phyloP scores from a whole-genome alignment of 2,329 filamentous ascomycete genomes.

The Cladosporium velox region DNA sequence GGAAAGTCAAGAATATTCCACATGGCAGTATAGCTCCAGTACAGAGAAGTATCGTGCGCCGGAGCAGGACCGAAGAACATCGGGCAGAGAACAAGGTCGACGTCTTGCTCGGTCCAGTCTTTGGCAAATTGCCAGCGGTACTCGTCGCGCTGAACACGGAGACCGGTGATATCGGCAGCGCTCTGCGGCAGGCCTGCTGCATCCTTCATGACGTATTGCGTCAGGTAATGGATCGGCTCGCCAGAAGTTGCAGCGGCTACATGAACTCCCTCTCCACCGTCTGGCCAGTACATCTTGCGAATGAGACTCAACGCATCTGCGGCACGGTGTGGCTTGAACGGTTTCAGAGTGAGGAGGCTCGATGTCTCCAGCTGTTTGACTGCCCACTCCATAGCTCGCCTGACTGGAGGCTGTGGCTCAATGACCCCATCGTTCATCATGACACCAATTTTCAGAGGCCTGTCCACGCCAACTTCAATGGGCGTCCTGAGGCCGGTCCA shows the following conservation, averaged over 20 bases:
- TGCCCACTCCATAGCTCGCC: slow-evolving; percentile 45
- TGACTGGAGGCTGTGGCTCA: slow-evolving; percentile 65
- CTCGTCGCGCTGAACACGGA: no score
- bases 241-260: no score
- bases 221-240: no score
- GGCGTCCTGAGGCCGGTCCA: slow-evolving; percentile 44
- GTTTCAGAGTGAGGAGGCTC: slow-evolving; percentile 44
- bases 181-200: no score
- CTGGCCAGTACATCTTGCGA: slow-evolving; percentile 57
- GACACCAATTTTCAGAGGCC: slow-evolving; percentile 57
- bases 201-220: no score
- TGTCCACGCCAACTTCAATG: not conserved
- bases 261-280: slow-evolving; percentile 56
- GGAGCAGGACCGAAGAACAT: not conserved
- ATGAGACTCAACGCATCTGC: slow-evolving; percentile 53
- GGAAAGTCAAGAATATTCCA: slow-evolving; percentile 72
- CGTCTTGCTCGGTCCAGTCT: slow-evolving; percentile 30
- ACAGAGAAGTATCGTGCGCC: not conserved
- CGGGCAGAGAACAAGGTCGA: not conserved
- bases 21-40: slow-evolving; percentile 55
- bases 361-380: slow-evolving; percentile 44
- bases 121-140: slow-evolving; percentile 36
- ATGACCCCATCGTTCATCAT: slow-evolving; percentile 68
- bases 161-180: no score
- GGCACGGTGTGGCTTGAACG: slow-evolving; percentile 56